Conservation (phyloP, 2,329 filamentous ascomycete species). For the Didymella pomorum region DNA sequence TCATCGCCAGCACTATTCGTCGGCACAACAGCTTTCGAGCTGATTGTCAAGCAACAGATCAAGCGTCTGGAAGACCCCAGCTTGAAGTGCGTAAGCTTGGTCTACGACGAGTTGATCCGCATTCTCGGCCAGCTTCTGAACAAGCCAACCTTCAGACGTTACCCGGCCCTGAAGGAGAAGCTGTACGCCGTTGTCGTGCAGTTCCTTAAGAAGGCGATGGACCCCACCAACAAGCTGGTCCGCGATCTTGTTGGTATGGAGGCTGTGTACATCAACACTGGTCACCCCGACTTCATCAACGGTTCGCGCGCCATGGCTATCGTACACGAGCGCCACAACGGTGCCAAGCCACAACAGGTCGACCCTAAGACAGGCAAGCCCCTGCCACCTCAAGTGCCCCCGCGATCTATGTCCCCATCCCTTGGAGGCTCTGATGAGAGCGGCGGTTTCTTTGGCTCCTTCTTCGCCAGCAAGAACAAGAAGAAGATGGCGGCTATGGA, state of each 20-base stretch:
- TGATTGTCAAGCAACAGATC: constrained; percentile 99
- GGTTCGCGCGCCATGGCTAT: constrained; percentile 98
- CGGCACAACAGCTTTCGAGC: constrained; percentile 95
- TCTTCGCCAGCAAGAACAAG: constrained; percentile 99
- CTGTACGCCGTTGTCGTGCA: constrained; percentile 89
- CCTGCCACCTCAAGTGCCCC: constrained; percentile 72
- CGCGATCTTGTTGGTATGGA: constrained; percentile 94
- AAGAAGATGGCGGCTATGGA: constrained; percentile 99
- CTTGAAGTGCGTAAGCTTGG: constrained; percentile 94
- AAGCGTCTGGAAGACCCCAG: constrained; percentile 95
- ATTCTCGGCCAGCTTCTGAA: constrained; percentile 89
- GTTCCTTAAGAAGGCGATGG: constrained; percentile 99
- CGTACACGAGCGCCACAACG: constrained; percentile 88
- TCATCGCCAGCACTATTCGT: constrained; percentile 96
- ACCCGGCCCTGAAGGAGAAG: constrained; percentile 95
- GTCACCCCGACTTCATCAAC: constrained; percentile 96
- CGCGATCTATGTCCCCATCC: constrained; percentile 78
- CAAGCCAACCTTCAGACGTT: constrained; percentile 90
- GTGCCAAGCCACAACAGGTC: constrained; percentile 86
- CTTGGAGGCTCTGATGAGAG: constrained; percentile 61
- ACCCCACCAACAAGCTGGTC: constrained; percentile 97
- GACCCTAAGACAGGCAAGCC: constrained; percentile 99
- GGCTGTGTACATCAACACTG: constrained; percentile 96
- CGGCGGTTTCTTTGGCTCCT: constrained; percentile 92
- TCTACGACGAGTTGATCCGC: constrained; percentile 96